Evolutionary conservation across 1,284 basidiomycete genomes (phyloP), one percentile per base, ranked within the genome.

Genomic region (Ceratobasidium sp.): DNA sequence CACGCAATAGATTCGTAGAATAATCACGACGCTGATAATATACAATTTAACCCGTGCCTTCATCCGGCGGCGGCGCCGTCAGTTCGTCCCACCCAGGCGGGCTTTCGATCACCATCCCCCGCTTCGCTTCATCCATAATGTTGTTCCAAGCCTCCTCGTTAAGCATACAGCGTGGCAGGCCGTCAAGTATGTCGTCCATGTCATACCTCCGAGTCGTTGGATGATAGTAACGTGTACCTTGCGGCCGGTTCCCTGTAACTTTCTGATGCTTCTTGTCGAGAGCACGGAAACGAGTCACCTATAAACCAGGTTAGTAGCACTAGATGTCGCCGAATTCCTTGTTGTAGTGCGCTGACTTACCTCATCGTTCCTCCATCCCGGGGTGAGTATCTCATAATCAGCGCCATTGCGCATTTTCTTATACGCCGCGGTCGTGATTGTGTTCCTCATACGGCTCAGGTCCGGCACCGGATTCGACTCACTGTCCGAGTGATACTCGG

Each of bases 401-500:
- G 62, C 62, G 15, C 59, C 34, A 5, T n/a, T 25, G 32, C 62
- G 62, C 6, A 46, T 6, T n/a, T 1, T 9, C n/a, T 22, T 46
- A 32, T 65, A 65, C 7, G 17, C 32, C 6, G 4, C 43, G 9
- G n/a, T 19, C 15, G 19, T 19, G 37, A 65, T 46, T 25, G 62
- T 6, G 22, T 29, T 37, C 34, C 22, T 65, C 11, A 44, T 25
- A 11, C 22, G 1, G 19, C 40, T 13, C 2, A 65, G 40, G 25
- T 49, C 29, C 22, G 62, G 62, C n/a, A 40, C 15, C 2, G 62
- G 62, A 5, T 65, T 49, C 17, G 34, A 22, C 6, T 65, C 62
- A 11, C 40, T 65, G 15, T 65, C 62, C 22, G 22, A 65, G 19
- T 65, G 62, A 25, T 65, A 65, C 37, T 65, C 62, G 13, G 62